Evolutionary conservation across 352 stramenopile species (phyloP).

Genomic region (Blastocystis sp.): DNA sequence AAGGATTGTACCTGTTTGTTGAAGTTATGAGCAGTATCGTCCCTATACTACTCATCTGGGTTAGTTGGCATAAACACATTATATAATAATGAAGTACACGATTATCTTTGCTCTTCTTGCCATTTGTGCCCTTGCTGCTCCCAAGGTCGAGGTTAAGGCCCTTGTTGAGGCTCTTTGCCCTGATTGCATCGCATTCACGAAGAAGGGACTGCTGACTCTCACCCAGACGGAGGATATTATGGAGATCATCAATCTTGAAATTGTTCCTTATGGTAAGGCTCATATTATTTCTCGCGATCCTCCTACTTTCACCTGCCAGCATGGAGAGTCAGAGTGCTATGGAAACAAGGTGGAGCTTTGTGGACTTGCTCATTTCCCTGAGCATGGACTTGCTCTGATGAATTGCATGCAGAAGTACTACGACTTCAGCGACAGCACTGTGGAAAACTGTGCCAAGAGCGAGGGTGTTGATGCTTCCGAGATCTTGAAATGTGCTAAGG

Average conservation of each 20-base stretch:
- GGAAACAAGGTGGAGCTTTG: slow-evolving; percentile 59
- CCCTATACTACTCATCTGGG: neutral
- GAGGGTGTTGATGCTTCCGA: neutral
- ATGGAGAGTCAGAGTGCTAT: slow-evolving; percentile 59
- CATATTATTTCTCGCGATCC: slow-evolving; percentile 41
- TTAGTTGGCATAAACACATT: neutral
- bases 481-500: slow-evolving; percentile 39
- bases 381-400: slow-evolving; percentile 26
- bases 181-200: slow-evolving; percentile 39
- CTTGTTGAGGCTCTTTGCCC: slow-evolving; percentile 15
- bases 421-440: neutral
- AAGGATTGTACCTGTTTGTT: slow-evolving; percentile 35
- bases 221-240: neutral
- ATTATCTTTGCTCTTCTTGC: neutral
- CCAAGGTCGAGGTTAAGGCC: slow-evolving; percentile 40
- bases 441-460: neutral
- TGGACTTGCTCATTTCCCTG: neutral
- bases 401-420: neutral
- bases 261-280: slow-evolving; percentile 61
- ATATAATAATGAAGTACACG: slow-evolving; percentile 14
- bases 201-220: neutral
- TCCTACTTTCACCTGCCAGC: slow-evolving; percentile 57
- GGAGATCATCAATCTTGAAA: slow-evolving; percentile 51
- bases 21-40: neutral
- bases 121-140: slow-evolving; percentile 20